Base-by-base conservation (phyloP, 352 stramenopile genomes). In the Globisporangium rhizosaccharum region DNA sequence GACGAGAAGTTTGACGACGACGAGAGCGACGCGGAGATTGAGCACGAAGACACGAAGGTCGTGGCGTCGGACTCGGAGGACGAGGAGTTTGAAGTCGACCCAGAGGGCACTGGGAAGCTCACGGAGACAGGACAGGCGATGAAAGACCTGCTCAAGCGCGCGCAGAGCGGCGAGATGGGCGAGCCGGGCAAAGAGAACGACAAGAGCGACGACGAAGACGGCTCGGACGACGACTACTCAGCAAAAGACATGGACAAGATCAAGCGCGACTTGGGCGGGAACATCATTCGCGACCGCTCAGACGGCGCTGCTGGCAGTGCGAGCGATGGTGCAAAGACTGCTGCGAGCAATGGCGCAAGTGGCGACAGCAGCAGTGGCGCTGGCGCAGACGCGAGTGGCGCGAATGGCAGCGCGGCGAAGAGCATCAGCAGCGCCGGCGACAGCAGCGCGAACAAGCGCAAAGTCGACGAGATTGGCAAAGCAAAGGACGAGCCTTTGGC, bases 1-100 rank as follows among this genome's bases (percentile, higher is more conserved):
- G 83, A 92, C 26, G 85, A 92, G 64, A 91, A 91, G 58, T 92
- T 94, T 56, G 82, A 91, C 64, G 85, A 94, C 45, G 85, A 94
- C 45, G 85, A 94, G 58, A 91, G 84, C 44, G 82, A 92, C n/a
- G 71, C 76, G 3, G 85, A 92, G 71, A 90, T 94, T 50, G 71
- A 91, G 25, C 74, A 88, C 20, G 76, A 90, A 20, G 77, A 90
- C 49, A 62, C 73, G 25, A 75, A 83, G 60, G 79, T 66, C n/a
- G 47, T 89, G 10, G 65, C 81, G 58, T 92, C 81, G 0, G 79
- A 90, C 52, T 90, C 79, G 65, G 81, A 92, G 8, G 75, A 88
- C 58, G 81, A 90, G 30, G 83, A 92, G 65, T 85, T 88, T 25
- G 76, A 85, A 48, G 83, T 84, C 25, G 83, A 90, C 39, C 73